Evolutionary conservation across 2,329 filamentous ascomycete species (phyloP).

Genomic region (Xylaria sp.): DNA sequence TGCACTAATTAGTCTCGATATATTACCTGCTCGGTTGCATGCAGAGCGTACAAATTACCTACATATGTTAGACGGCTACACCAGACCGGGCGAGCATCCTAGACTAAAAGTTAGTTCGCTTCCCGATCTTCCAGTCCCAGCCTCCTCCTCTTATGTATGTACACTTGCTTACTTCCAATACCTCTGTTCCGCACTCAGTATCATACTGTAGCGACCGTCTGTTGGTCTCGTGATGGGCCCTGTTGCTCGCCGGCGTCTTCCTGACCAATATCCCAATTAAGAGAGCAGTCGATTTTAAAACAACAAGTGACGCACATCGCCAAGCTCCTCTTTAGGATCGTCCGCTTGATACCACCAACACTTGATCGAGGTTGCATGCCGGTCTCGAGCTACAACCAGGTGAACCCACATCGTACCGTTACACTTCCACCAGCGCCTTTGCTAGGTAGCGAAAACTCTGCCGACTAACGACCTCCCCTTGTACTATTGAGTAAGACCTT

Average conservation of each 20-base stretch:
- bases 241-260: slow-evolving; percentile 2
- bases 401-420: neutral
- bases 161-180: neutral
- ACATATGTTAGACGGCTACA: neutral
- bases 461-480: slow-evolving; percentile 1
- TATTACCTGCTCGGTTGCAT: neutral
- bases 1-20: too few species aligned
- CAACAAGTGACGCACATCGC: neutral
- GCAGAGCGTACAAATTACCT: neutral
- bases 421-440: neutral
- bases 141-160: slow-evolving; percentile 22
- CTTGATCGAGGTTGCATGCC: neutral
- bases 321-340: neutral
- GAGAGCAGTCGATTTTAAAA: neutral
- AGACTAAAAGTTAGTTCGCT: neutral
- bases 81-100: slow-evolving; percentile 1
- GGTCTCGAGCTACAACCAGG: neutral
- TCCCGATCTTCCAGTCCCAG: slow-evolving; percentile 22
- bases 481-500: neutral
- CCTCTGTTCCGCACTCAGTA: neutral
- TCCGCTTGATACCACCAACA: neutral
- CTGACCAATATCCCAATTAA: neutral
- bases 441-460: slow-evolving; percentile 16
- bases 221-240: slow-evolving; percentile 20
- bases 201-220: slow-evolving; percentile 1